Percentiles rank a stretch among this genome's conserved stretches.
Evolutionary conservation across 2,329 filamentous ascomycete genomes (phyloP).

Genomic region (Botryosphaeria agaves): DNA sequence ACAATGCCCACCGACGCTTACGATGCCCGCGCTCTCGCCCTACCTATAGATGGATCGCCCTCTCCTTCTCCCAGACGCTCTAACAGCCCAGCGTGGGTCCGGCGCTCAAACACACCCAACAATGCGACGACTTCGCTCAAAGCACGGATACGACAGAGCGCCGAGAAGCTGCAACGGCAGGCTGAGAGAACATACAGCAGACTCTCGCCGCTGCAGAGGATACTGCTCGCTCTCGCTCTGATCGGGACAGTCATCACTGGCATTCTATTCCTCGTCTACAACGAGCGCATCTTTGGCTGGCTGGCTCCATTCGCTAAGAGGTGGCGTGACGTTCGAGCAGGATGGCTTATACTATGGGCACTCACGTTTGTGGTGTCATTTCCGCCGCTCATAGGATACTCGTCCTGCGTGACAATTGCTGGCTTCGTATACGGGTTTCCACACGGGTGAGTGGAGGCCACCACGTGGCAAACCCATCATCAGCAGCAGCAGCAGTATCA

Average conservation of each 20-base stretch:
- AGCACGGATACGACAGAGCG: constrained; percentile 23
- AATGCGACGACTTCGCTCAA: constrained; percentile 17
- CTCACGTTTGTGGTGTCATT: constrained; percentile 64
- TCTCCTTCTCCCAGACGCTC: constrained; percentile 22
- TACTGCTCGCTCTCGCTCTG: constrained; percentile 35
- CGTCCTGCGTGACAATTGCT: constrained; percentile 51
- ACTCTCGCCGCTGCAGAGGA: constrained; percentile 43
- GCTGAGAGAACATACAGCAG: constrained; percentile 33
- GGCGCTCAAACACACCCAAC: constrained; percentile 18
- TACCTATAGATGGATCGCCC: constrained; percentile 31
- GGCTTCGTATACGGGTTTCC: constrained; percentile 58
- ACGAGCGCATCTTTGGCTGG: constrained; percentile 59
- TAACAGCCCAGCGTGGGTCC: constrained; percentile 26
- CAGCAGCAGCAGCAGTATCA: background rate
- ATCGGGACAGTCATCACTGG: constrained; percentile 35
- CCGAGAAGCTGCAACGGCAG: constrained; percentile 27
- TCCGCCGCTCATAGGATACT: constrained; percentile 78
- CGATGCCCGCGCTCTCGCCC: constrained; percentile 34
- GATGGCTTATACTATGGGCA: constrained; percentile 59
- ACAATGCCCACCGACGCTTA: constrained; percentile 20
- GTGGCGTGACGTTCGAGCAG: constrained; percentile 58
- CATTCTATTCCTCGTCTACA: constrained; percentile 60
- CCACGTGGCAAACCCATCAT: background rate
- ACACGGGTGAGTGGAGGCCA: constrained; percentile 39
- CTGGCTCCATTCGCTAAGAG: constrained; percentile 55